Evolutionary conservation across 495 filamentous ascomycete species (phyloP).

Genomic region (Daldinia grandis): DNA sequence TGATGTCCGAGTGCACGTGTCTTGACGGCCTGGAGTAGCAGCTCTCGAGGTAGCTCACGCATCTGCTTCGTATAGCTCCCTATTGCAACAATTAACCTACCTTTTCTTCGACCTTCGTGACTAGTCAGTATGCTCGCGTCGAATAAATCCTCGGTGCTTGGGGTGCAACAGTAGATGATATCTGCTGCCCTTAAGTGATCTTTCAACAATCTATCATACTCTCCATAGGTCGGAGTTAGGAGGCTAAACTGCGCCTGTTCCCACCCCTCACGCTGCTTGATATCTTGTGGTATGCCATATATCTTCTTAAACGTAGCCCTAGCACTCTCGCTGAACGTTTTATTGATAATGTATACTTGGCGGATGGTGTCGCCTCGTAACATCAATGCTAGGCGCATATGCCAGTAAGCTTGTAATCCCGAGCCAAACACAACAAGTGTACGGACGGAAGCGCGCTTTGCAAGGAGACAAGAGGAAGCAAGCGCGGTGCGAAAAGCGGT

Average conservation of each 20-base stretch:
- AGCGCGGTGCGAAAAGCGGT: constrained; percentile 96
- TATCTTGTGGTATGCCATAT: constrained; percentile 58
- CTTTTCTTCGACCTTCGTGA: constrained; percentile 74
- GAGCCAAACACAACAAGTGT: constrained; percentile 87
- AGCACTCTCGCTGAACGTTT: constrained; percentile 66
- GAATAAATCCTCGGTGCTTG: constrained; percentile 57
- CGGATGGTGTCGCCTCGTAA: constrained; percentile 76
- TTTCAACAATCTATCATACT: constrained; percentile 72
- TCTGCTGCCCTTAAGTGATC: constrained; percentile 73
- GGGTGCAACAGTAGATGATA: constrained; percentile 77
- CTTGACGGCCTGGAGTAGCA: constrained; percentile 74
- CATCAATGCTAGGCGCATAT: constrained; percentile 81
- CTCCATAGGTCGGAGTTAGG: constrained; percentile 73
- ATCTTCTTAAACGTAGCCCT: constrained; percentile 65
- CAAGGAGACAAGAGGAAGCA: constrained; percentile 76
- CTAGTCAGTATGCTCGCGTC: constrained; percentile 67
- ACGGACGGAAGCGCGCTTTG: constrained; percentile 71
- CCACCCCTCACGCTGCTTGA: constrained; percentile 64
- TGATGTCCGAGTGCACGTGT: constrained; percentile 59
- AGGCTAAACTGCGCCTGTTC: constrained; percentile 71
- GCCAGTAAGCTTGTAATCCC: constrained; percentile 93
- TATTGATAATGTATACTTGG: constrained; percentile 80
- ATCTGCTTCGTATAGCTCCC: constrained; percentile 87
- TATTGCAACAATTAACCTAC: constrained; percentile 79
- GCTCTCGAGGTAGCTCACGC: constrained; percentile 81